phyloP scores from a whole-genome alignment of 208 protist genomes.

The Leishmania guyanensis region DNA sequence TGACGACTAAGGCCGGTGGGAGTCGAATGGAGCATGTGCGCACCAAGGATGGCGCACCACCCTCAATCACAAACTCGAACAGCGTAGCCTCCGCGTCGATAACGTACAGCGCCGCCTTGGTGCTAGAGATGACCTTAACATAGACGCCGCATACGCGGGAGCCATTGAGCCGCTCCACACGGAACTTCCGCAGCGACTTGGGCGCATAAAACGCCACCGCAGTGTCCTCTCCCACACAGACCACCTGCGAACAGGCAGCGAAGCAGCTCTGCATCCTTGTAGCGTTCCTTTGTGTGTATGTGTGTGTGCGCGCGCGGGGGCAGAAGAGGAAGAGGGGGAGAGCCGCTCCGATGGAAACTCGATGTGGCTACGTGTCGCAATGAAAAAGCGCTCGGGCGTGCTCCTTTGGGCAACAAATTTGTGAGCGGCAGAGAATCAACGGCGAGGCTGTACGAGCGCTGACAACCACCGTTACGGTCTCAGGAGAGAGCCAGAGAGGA shows the following conservation, averaged over 20 bases:
- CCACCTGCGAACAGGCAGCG: slow-evolving; percentile 63
- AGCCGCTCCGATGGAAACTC: not conserved
- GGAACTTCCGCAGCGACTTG: slow-evolving; percentile 84
- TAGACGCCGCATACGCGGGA: slow-evolving; percentile 66
- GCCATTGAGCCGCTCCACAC: slow-evolving; percentile 78
- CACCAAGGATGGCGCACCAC: slow-evolving; percentile 19
- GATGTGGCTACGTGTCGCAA: not conserved
- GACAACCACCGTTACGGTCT: not conserved
- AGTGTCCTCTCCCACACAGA: slow-evolving; percentile 85
- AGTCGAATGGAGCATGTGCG: slow-evolving; percentile 21
- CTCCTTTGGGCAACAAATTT: not conserved
- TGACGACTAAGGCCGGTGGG: not conserved
- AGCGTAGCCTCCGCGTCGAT: slow-evolving; percentile 76
- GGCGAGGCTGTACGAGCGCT: not conserved
- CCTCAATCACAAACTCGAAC: slow-evolving; percentile 59
- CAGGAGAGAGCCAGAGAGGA: not conserved
- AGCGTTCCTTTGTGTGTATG: slow-evolving; percentile 12
- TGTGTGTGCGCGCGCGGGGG: not conserved
- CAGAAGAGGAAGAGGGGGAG: slow-evolving; percentile 3
- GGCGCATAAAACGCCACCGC: slow-evolving; percentile 78
- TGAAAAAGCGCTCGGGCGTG: not conserved
- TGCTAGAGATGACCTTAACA: slow-evolving; percentile 18
- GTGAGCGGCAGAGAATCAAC: not conserved
- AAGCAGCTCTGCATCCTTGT: slow-evolving; percentile 54
- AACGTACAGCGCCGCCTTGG: slow-evolving; percentile 57